Base-by-base conservation (phyloP, 768 basidiomycete genomes). In the Boletus barrowsii region DNA sequence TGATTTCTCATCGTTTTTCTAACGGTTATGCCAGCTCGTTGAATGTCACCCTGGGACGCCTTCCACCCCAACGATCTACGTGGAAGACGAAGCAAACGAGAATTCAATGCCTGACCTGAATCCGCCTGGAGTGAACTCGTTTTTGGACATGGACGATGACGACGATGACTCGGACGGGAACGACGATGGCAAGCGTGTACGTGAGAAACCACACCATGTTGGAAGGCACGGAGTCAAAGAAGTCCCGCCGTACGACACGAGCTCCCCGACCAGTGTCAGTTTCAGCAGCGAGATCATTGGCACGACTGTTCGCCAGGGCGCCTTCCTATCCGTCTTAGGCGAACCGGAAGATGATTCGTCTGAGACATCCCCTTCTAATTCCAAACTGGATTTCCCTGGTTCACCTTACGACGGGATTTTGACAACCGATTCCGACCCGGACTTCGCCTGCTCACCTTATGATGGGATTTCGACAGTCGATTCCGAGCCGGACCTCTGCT, bases 231-330 rank as follows among this genome's bases (percentile, higher is more conserved):
- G 18, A 15, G 24, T 44, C 24, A 30, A 40, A 22, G 42, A 5
- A 9, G 15, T 44, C 29, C 60, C 62, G 0, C 57, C 65, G 1
- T 64, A 64, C 37, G 59, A 58, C 36, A 58, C 47, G 22, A 53
- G 48, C 35, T 44, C 29, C 14, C 8, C 29, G 4, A 47, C 45
- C 5, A 40, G 39, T 10, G 14, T 64, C 14, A 42, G 24, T 3
- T 61, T 66, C 50, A 44, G 15, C 22, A 65, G 51, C 33, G 9
- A 50, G 10, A 26, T 62, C 36, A 67, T 64, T 18, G 59, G 58
- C 5, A 39, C 55, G 30, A 63, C 57, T 1, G 26, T 39, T 15
- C 62, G 53, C 2, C n/a, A 18, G 1, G 46, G 54, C 7, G 9
- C 33, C 2, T 66, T 64, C 53, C 55, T 67, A 13, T 53, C 36